Conservation (phyloP, 345 rosid species). For the Eucalyptus rudis region DNA sequence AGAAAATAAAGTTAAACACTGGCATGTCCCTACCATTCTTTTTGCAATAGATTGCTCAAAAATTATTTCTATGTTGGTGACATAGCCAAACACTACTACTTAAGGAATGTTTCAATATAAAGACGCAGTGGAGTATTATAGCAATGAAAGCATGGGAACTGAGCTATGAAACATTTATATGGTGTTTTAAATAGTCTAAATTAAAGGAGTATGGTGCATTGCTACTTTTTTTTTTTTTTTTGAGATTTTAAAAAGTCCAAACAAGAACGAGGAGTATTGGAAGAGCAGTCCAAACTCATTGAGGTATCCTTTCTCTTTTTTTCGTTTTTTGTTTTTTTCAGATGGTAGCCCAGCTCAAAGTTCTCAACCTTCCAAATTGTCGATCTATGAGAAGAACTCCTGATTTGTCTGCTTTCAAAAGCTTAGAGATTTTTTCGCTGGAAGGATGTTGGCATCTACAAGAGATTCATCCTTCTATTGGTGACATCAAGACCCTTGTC, state of each 20-base stretch:
- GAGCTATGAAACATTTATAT: background rate
- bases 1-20: background rate
- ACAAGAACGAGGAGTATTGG: background rate
- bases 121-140: background rate
- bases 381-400: background rate
- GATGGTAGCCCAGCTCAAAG: background rate
- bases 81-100: background rate
- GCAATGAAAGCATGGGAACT: background rate
- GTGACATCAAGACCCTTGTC: background rate
- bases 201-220: background rate
- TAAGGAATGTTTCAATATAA: background rate
- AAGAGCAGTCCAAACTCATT: background rate
- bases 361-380: background rate
- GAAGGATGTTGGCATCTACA: background rate
- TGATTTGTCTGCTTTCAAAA: background rate
- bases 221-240: background rate
- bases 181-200: background rate
- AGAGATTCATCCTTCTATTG: background rate
- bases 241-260: background rate
- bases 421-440: background rate
- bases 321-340: no score
- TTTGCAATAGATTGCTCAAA: background rate
- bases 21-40: background rate
- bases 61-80: background rate
- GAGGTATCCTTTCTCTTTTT: background rate